phyloP scores from a whole-genome alignment of 1,284 basidiomycete species.

The Irpex sp. region DNA sequence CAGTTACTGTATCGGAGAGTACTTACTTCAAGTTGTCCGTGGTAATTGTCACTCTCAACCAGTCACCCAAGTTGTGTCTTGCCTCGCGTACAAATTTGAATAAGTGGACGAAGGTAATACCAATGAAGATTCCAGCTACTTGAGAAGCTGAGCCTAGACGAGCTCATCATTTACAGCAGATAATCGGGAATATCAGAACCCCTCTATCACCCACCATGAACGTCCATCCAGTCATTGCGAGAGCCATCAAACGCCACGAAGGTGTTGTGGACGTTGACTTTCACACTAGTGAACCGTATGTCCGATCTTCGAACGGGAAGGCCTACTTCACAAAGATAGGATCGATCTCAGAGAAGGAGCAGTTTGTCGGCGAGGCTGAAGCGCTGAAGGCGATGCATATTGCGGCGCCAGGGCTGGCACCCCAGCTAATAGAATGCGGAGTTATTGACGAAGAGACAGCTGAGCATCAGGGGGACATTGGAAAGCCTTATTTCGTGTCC shows the following conservation, averaged over 20 bases:
- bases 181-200: too few species aligned
- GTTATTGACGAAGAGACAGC: constrained; percentile 31
- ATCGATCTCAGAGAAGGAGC: constrained; percentile 47
- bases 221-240: constrained; percentile 32
- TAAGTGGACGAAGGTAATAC: too few species aligned
- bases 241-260: constrained; percentile 46
- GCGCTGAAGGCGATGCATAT: constrained; percentile 61
- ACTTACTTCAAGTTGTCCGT: too few species aligned
- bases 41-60: too few species aligned
- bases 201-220: constrained; percentile 9
- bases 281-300: constrained; percentile 39
- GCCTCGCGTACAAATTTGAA: too few species aligned
- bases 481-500: constrained; percentile 65
- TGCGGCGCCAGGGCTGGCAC: constrained; percentile 68
- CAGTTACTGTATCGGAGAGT: too few species aligned
- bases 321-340: constrained; percentile 64
- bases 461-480: constrained; percentile 30
- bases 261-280: constrained; percentile 46
- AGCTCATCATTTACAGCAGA: too few species aligned
- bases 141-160: too few species aligned
- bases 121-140: too few species aligned
- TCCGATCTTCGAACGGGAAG: constrained; percentile 56
- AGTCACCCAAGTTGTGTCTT: too few species aligned
- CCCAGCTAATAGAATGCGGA: constrained; percentile 55
- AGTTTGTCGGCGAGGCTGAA: constrained; percentile 71